These are phyloP conservation scores for Ogataea chonburiensis DNA, from an alignment of 805 yeast species.

Conservation along the genomic window DNA sequence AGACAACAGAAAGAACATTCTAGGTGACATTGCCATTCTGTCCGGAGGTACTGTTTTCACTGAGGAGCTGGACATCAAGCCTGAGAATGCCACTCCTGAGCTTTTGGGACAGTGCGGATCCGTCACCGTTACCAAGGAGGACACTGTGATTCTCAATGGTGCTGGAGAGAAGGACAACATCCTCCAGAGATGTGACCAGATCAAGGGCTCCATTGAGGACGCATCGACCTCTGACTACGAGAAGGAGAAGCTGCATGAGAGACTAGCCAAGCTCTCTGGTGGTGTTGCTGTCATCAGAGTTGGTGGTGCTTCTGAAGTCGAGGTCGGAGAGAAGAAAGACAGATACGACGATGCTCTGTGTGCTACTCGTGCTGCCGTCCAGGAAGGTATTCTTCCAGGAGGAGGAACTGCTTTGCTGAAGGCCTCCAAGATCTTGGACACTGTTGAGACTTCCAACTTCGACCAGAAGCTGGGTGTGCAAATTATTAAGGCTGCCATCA, in stretches of 20 bases:
- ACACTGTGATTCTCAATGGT: slow-evolving; percentile 91
- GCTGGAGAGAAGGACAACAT: slow-evolving; percentile 82
- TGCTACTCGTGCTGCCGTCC: slow-evolving; percentile 98
- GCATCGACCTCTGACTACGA: slow-evolving; percentile 84
- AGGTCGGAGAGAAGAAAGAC: slow-evolving; percentile 99
- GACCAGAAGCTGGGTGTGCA: slow-evolving; percentile 96
- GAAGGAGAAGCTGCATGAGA: slow-evolving; percentile 94
- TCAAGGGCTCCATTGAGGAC: slow-evolving; percentile 76
- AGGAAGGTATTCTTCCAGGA: slow-evolving; percentile 98
- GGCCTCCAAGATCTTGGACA: slow-evolving; percentile 76
- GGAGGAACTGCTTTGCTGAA: slow-evolving; percentile 98
- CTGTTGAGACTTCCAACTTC: slow-evolving; percentile 76
- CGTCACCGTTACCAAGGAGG: slow-evolving; percentile 90
- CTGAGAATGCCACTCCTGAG: slow-evolving; percentile 89
- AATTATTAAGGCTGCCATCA: slow-evolving; percentile 87
- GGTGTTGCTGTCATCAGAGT: slow-evolving; percentile 98
- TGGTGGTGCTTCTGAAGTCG: slow-evolving; percentile 96
- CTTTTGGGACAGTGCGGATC: slow-evolving; percentile 91
- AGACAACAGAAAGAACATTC: slow-evolving; percentile 94
- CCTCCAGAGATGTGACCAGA: slow-evolving; percentile 88
- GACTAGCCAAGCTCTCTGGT: slow-evolving; percentile 94
- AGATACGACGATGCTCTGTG: slow-evolving; percentile 97
- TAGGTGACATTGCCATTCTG: slow-evolving; percentile 92
- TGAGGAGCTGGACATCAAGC: slow-evolving; percentile 93
- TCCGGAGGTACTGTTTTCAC: slow-evolving; percentile 92